Evolutionary conservation across 2,329 filamentous ascomycete species (phyloP), one percentile per base, ranked within the genome.

Genomic region (Ceratocystis colombiana): DNA sequence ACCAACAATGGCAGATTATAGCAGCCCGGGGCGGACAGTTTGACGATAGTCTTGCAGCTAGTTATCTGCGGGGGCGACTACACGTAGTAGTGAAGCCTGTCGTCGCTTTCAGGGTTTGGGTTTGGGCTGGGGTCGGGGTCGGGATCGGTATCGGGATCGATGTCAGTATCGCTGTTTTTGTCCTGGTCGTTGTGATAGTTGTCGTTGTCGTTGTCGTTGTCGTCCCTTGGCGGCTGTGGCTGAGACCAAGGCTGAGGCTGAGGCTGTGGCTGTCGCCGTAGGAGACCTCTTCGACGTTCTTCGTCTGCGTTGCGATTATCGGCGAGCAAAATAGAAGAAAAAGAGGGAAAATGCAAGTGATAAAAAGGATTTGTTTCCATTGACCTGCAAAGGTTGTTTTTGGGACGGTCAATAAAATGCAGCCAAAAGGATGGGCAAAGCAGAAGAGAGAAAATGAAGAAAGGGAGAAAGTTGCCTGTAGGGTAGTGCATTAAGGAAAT

Each of bases 331-430:
- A 17, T 22, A 25, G 50, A 25, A 25, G 20, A 25, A 25, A 55
- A 55, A 55, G 50, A 55, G 28, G 50, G 22, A 55, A 55, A 55
- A 55, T 22, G 50, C 50, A 55, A 55, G 22, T 55, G 50, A 25
- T 28, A 55, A 55, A 55, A 55, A 5, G 59, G 37, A 12, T 44
- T 41, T 62, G 10, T 62, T 62, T 62, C 59, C 59, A 62, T 62
- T 62, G 33, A 62, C 59, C 50, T 62, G n/a, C n/a, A 22, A 48
- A 41, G 37, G 37, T 41, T 41, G 17, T 41, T 20, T 25, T 62
- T 62, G 33, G 57, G 48, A 10, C 50, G 50, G 50, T 62, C n/a
- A 62, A 22, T 62, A 22, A 22, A 41, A 62, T 15, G 12, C 37
- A 41, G 17, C 17, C 15, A 44, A 22, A 20, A 41, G 17, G 59